Percentiles rank a stretch among this genome's conserved stretches.
These are phyloP conservation scores for Xylaria intraflava DNA, from an alignment of 495 filamentous ascomycete genomes.

Conservation along the genomic window DNA sequence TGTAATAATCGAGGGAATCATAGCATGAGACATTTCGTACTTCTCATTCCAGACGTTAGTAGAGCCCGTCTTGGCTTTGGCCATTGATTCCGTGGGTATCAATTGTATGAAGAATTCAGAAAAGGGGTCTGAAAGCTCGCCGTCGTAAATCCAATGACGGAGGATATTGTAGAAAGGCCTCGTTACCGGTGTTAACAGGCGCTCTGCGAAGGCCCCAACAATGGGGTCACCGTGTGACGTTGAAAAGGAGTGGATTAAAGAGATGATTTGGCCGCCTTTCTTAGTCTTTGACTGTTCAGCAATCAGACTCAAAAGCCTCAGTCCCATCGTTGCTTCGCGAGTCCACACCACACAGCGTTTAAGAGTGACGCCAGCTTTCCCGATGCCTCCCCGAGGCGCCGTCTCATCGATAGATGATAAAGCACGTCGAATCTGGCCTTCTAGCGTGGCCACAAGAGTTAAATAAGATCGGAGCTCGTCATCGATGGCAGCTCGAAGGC, in stretches of 20 bases:
- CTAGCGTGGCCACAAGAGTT: constrained; percentile 84
- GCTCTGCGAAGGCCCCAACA: constrained; percentile 88
- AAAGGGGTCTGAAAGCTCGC: constrained; percentile 93
- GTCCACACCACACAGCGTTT: constrained; percentile 98
- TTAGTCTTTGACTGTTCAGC: constrained; percentile 80
- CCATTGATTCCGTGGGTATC: constrained; percentile 47
- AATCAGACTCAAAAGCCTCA: constrained; percentile 89
- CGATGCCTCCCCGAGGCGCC: constrained; percentile 57
- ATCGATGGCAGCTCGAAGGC: constrained; percentile 81
- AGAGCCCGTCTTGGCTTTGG: constrained; percentile 52
- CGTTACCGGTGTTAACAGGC: constrained; percentile 85
- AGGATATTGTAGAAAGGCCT: constrained; percentile 96
- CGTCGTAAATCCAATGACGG: constrained; percentile 95
- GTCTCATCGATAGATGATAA: constrained; percentile 59
- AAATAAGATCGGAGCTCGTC: constrained; percentile 85
- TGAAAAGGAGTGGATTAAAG: constrained; percentile 86
- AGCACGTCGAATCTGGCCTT: constrained; percentile 86
- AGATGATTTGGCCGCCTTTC: constrained; percentile 91
- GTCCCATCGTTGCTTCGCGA: constrained; percentile 90
- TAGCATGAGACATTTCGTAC: constrained; percentile 75
- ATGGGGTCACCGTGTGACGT: constrained; percentile 93
- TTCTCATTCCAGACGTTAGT: constrained; percentile 98
- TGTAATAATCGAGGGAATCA: constrained; percentile 90
- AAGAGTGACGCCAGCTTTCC: constrained; percentile 88
- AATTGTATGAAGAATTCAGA: constrained; percentile 93